phyloP scores from a whole-genome alignment of 768 basidiomycete species.

The Boletus barrowsii region DNA sequence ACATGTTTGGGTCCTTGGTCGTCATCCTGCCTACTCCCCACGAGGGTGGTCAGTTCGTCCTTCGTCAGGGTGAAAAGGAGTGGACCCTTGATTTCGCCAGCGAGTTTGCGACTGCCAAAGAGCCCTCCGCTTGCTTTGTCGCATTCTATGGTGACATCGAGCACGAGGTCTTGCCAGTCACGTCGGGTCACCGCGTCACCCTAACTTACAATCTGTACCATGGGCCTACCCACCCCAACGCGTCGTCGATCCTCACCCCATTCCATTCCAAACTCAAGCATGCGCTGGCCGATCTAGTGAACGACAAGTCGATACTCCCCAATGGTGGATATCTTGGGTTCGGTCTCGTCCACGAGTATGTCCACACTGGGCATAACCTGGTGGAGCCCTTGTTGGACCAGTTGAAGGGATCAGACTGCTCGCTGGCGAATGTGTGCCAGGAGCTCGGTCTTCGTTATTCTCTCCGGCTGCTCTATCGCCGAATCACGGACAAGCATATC shows the following conservation, averaged over 20 bases:
- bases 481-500: too few relatives aligned
- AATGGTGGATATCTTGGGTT: slow-evolving; percentile 13
- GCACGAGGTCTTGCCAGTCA: slow-evolving; percentile 44
- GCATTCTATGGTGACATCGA: slow-evolving; percentile 44
- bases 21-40: slow-evolving; percentile 43
- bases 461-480: slow-evolving; percentile 1
- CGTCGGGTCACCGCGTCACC: slow-evolving; percentile 42
- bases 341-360: slow-evolving; percentile 15
- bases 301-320: slow-evolving; percentile 1
- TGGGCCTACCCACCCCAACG: background rate
- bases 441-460: slow-evolving; percentile 4
- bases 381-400: background rate
- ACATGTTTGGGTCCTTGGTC: slow-evolving; percentile 53
- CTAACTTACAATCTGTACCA: slow-evolving; percentile 41
- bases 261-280: background rate
- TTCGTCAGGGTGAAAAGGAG: slow-evolving; percentile 1
- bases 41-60: slow-evolving; percentile 12
- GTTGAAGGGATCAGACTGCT: slow-evolving; percentile 6
- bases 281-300: background rate
- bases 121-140: slow-evolving; percentile 33
- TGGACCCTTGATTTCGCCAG: slow-evolving; percentile 4
- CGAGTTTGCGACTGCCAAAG: background rate
- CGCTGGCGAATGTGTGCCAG: slow-evolving; percentile 5
- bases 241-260: background rate
- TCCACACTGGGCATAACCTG: background rate